A percentile compares a stretch with the other conserved stretches of the same genome.
These are phyloP conservation scores for Bipolaris cookei DNA, from an alignment of 2,329 filamentous ascomycete genomes.

Conservation along the genomic window DNA sequence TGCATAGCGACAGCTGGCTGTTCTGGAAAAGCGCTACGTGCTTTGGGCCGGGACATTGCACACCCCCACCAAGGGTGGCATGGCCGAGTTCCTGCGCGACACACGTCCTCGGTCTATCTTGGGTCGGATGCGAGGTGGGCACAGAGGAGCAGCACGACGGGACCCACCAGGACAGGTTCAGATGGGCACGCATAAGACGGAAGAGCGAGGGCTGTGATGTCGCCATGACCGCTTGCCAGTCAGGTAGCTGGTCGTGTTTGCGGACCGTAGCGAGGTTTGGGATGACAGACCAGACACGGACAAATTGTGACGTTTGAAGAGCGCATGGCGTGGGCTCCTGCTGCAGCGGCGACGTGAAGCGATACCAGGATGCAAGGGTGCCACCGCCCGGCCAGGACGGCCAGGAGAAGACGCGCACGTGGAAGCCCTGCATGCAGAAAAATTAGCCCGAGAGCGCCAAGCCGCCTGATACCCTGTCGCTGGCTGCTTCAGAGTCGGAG, in stretches of 20 bases:
- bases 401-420: slow-evolving; percentile 27
- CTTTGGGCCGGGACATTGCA: slow-evolving; percentile 27
- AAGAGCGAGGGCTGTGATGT: slow-evolving; percentile 16
- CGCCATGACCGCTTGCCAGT: slow-evolving; percentile 18
- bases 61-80: slow-evolving; percentile 21
- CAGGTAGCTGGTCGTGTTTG: slow-evolving; percentile 16
- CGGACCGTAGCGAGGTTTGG: slow-evolving; percentile 26
- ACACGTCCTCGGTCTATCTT: slow-evolving; percentile 31
- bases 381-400: not conserved
- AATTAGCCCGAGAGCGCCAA: slow-evolving; percentile 18
- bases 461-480: slow-evolving; percentile 7
- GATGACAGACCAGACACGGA: slow-evolving; percentile 20
- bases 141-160: slow-evolving; percentile 19
- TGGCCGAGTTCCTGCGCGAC: slow-evolving; percentile 31
- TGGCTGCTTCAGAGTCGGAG: slow-evolving; percentile 12
- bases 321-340: slow-evolving; percentile 20
- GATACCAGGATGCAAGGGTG: slow-evolving; percentile 17
- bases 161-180: slow-evolving; percentile 21
- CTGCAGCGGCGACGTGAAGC: slow-evolving; percentile 24
- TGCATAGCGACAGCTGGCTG: slow-evolving; percentile 19
- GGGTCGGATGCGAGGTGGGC: slow-evolving; percentile 14
- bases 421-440: slow-evolving; percentile 28
- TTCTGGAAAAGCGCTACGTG: slow-evolving; percentile 33
- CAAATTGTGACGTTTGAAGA: slow-evolving; percentile 30
- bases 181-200: slow-evolving; percentile 12